These are phyloP conservation scores for Malus hybrid DNA, from an alignment of 331 rosid genomes.

Conservation along the genomic window DNA sequence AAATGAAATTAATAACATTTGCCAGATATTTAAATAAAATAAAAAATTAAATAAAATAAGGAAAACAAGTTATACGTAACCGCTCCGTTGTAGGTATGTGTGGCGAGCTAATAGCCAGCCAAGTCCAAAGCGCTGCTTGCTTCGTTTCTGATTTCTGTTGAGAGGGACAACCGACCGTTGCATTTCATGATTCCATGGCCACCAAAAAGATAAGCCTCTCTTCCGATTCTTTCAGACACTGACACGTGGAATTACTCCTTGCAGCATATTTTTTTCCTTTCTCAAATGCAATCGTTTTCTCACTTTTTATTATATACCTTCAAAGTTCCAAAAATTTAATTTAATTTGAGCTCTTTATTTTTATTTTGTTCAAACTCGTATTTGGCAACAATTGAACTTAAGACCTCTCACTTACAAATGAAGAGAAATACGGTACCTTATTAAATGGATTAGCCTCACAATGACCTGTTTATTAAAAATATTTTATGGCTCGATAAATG, in stretches of 20 bases:
- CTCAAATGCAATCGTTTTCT: too few relatives aligned
- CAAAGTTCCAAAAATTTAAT: neutral
- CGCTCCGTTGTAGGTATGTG: neutral
- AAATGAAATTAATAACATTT: neutral
- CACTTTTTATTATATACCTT: neutral
- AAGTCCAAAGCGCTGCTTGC: neutral
- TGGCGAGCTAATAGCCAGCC: neutral
- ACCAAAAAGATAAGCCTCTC: neutral
- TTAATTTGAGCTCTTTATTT: neutral
- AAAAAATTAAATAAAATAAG: neutral
- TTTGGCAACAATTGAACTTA: too few relatives aligned
- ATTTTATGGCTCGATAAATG: too few relatives aligned
- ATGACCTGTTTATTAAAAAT: too few relatives aligned
- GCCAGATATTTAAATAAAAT: neutral
- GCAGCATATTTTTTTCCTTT: neutral
- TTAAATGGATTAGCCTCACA: too few relatives aligned
- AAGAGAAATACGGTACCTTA: too few relatives aligned
- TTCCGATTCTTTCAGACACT: neutral
- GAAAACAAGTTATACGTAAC: too few relatives aligned
- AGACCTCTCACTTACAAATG: too few relatives aligned
- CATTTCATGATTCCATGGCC: neutral
- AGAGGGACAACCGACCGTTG: neutral
- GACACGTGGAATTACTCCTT: neutral
- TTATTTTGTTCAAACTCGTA: too few relatives aligned
- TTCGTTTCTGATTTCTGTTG: too few relatives aligned